Conservation (phyloP, 768 basidiomycete species). For the Russula lepida region DNA sequence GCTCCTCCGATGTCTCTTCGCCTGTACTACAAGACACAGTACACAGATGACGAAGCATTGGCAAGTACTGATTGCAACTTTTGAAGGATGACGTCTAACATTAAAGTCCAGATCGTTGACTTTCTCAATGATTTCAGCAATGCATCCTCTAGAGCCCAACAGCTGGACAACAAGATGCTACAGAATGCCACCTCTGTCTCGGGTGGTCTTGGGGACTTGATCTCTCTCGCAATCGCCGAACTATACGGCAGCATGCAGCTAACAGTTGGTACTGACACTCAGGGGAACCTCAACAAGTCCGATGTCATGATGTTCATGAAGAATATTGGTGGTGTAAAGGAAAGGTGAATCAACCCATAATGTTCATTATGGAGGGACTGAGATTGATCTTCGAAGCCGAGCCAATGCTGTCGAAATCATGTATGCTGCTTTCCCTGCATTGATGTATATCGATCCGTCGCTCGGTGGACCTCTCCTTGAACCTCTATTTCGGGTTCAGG, state of each 20-base stretch:
- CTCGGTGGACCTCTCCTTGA: constrained; percentile 30
- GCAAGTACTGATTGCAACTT: neutral
- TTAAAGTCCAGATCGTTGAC: constrained; percentile 30
- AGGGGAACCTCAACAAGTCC: constrained; percentile 42
- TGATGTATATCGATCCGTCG: constrained; percentile 45
- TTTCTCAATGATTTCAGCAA: constrained; percentile 38
- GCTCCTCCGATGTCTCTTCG: constrained; percentile 35
- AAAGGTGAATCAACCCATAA: constrained; percentile 30
- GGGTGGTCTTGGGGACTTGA: constrained; percentile 41
- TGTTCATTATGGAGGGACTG: neutral
- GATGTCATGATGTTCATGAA: constrained; percentile 49
- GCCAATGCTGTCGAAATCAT: constrained; percentile 49
- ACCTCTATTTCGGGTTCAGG: constrained; percentile 19
- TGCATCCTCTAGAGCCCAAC: constrained; percentile 37
- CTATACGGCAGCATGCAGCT: constrained; percentile 46
- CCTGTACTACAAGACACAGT: constrained; percentile 37
- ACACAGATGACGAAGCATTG: constrained; percentile 24
- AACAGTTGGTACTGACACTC: constrained; percentile 39
- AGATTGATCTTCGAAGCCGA: neutral
- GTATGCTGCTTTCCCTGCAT: constrained; percentile 40
- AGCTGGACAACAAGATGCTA: constrained; percentile 43
- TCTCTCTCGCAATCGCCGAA: constrained; percentile 47
- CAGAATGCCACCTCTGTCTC: constrained; percentile 42
- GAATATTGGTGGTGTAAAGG: neutral
- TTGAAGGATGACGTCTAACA: neutral